These are phyloP conservation scores for Mycosphaerelloides madeirae DNA, from an alignment of 2,329 filamentous ascomycete species.

Conservation along the genomic window DNA sequence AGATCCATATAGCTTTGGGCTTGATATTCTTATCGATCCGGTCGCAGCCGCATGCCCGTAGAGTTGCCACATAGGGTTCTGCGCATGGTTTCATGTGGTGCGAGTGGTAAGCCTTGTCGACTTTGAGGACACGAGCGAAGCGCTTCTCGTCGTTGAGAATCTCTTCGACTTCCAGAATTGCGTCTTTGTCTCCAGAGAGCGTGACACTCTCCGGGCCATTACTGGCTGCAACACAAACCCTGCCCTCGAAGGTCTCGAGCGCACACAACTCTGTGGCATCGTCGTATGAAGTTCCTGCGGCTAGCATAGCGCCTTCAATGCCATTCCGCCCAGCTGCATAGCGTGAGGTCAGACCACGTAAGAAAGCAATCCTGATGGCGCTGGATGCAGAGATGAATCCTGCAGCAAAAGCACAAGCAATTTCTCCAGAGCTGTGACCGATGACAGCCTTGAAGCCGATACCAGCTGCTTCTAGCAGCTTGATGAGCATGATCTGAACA, in stretches of 20 bases:
- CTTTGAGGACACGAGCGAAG: constrained; percentile 37
- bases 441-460: constrained; percentile 26
- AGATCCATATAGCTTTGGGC: constrained; percentile 3
- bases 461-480: constrained; percentile 33
- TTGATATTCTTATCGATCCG: neutral
- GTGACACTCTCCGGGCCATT: constrained; percentile 43
- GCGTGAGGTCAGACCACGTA: constrained; percentile 18
- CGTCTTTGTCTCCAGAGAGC: constrained; percentile 40
- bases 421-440: constrained; percentile 34
- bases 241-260: neutral
- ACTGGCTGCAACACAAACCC: constrained; percentile 29
- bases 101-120: constrained; percentile 42
- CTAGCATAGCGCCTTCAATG: constrained; percentile 2
- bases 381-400: constrained; percentile 19
- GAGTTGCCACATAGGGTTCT: constrained; percentile 7
- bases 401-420: constrained; percentile 31
- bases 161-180: constrained; percentile 31
- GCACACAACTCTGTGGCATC: constrained; percentile 4
- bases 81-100: constrained; percentile 29
- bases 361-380: constrained; percentile 24
- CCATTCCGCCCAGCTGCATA: constrained; percentile 5
- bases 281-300: constrained; percentile 1
- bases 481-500: constrained; percentile 49
- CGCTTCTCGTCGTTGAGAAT: constrained; percentile 33
- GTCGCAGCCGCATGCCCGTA: neutral